phyloP scores from a whole-genome alignment of 371 early-diverging fungal genomes.

The Rhizomucor miehei region DNA sequence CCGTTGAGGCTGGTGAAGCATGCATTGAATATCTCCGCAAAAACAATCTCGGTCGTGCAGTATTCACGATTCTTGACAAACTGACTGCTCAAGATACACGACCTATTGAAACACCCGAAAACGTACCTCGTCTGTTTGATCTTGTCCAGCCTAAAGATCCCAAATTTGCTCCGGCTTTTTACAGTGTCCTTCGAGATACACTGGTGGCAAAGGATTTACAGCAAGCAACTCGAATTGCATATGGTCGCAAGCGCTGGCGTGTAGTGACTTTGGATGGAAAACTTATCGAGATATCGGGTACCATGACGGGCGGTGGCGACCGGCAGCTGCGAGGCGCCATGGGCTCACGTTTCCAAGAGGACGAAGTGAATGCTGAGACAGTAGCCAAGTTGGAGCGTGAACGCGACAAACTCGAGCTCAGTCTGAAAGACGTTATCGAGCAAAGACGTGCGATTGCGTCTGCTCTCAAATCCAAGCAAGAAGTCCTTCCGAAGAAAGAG shows the following conservation, averaged over 20 bases:
- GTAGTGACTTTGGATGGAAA: slow-evolving; percentile 98
- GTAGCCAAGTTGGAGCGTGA: slow-evolving; percentile 57
- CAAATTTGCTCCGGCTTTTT: slow-evolving; percentile 85
- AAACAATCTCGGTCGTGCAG: slow-evolving; percentile 87
- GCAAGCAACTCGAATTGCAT: slow-evolving; percentile 95
- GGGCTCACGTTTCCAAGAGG: slow-evolving; percentile 70
- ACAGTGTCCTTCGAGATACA: slow-evolving; percentile 90
- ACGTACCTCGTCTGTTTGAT: slow-evolving; percentile 90
- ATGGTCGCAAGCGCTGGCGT: slow-evolving; percentile 76
- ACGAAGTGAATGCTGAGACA: slow-evolving; percentile 57
- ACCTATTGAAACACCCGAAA: slow-evolving; percentile 74
- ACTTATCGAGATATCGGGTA: slow-evolving; percentile 94
- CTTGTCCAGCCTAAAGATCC: slow-evolving; percentile 79
- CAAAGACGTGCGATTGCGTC: slow-evolving; percentile 51
- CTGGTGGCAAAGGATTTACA: slow-evolving; percentile 86
- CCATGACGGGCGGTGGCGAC: slow-evolving; percentile 97
- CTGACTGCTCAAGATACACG: slow-evolving; percentile 49
- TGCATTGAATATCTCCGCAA: slow-evolving; percentile 91
- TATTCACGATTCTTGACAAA: slow-evolving; percentile 89
- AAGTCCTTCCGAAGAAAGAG: slow-evolving; percentile 63
- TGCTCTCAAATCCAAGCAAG: slow-evolving; percentile 51
- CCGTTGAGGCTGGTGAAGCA: slow-evolving; percentile 87
- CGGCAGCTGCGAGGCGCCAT: slow-evolving; percentile 76
- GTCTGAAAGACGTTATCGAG: slow-evolving; percentile 47
- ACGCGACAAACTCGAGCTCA: slow-evolving; percentile 56